These are phyloP conservation scores for Podospora conica DNA, from an alignment of 495 filamentous ascomycete genomes.

Conservation along the genomic window DNA sequence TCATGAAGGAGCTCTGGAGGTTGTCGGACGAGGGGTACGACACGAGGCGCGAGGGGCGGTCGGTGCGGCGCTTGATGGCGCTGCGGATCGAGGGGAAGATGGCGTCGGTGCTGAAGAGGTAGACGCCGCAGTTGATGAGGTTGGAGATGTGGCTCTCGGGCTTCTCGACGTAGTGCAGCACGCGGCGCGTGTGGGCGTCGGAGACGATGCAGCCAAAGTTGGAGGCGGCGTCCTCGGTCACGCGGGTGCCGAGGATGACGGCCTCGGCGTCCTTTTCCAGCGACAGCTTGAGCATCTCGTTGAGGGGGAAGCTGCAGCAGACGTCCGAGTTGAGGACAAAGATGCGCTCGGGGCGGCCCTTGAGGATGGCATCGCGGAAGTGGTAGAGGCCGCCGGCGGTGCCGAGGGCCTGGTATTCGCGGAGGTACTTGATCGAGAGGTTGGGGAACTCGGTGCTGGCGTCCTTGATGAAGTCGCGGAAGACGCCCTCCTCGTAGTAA, in stretches of 20 bases:
- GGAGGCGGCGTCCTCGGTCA: conserved; percentile 82
- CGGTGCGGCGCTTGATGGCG: conserved; percentile 92
- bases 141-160: conserved; percentile 97
- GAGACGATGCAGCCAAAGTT: conserved; percentile 99
- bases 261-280: conserved; percentile 96
- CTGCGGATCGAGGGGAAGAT: conserved; percentile 95
- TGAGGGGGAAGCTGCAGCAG: conserved; percentile 96
- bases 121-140: conserved; percentile 98
- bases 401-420: conserved; percentile 94
- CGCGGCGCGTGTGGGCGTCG: conserved; percentile 88
- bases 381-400: conserved; percentile 97
- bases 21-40: conserved; percentile 96
- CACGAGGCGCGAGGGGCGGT: conserved; percentile 75
- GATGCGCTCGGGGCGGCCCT: conserved; percentile 88
- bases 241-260: conserved; percentile 90
- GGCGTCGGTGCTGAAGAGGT: conserved; percentile 89
- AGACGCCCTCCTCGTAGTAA: conserved; percentile 96
- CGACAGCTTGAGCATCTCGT: conserved; percentile 89
- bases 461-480: conserved; percentile 97
- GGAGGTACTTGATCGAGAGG: conserved; percentile 88
- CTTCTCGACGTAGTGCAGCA: conserved; percentile 99
- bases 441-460: conserved; percentile 76
- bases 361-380: conserved; percentile 98
- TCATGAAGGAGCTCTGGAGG: conserved; percentile 72
- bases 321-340: conserved; percentile 98